Evolutionary conservation across 2,329 filamentous ascomycete genomes (phyloP).

Genomic region (Cordyceps pruinosa): DNA sequence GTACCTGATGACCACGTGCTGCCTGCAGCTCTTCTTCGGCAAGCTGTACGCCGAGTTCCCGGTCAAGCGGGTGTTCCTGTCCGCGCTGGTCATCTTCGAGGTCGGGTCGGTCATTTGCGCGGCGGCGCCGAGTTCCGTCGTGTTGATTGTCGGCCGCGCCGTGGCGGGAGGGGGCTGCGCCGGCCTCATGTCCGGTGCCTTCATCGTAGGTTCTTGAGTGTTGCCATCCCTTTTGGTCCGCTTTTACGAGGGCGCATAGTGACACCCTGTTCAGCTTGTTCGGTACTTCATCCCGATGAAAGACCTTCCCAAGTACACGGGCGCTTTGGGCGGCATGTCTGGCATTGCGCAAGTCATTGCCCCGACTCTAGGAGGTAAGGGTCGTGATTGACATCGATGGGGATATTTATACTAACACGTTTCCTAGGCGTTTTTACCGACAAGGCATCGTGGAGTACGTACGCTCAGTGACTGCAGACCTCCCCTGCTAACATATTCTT

Average conservation of each 20-base stretch:
- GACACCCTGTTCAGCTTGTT: background rate
- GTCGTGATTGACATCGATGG: background rate
- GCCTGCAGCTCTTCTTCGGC: conserved; percentile 30
- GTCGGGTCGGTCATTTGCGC: conserved; percentile 13
- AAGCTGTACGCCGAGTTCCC: conserved; percentile 37
- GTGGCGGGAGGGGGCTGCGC: conserved; percentile 14
- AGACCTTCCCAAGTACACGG: conserved; percentile 29
- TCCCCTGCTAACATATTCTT: background rate
- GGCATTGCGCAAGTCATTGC: conserved; percentile 26
- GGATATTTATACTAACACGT: background rate
- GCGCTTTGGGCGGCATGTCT: conserved; percentile 30
- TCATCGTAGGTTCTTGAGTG: background rate
- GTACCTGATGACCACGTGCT: conserved; percentile 35
- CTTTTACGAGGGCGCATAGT: background rate
- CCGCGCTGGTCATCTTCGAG: conserved; percentile 32
- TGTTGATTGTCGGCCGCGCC: conserved; percentile 17
- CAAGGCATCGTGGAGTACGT: background rate
- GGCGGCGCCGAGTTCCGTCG: conserved; percentile 13
- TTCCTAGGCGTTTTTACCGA: background rate
- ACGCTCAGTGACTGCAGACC: background rate
- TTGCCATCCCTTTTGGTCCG: background rate
- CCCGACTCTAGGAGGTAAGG: conserved; percentile 12
- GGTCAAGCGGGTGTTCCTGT: conserved; percentile 36
- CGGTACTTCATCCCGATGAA: conserved; percentile 9
- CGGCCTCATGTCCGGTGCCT: conserved; percentile 13